phyloP scores from a whole-genome alignment of 139 green algal genomes.

The Raphidocelis subcapitata region DNA sequence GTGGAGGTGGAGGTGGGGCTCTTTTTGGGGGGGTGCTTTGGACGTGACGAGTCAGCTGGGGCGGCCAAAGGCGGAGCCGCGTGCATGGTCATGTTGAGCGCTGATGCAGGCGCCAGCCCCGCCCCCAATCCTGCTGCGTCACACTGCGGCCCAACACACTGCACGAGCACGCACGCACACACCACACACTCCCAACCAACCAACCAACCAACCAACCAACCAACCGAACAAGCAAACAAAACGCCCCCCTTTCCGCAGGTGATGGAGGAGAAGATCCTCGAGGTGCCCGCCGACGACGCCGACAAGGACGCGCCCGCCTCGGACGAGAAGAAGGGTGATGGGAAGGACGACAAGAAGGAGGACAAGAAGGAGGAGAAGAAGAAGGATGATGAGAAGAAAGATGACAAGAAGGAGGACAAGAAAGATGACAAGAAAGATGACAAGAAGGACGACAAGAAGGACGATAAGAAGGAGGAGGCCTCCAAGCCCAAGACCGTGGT shows the following conservation, averaged over 20 bases:
- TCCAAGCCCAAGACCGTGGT: constrained; percentile 28
- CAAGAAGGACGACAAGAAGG: constrained; percentile 18
- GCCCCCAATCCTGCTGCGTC: no score
- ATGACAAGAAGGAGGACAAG: constrained; percentile 16
- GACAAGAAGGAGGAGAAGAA: background rate
- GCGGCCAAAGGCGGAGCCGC: no score
- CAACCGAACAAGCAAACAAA: no score
- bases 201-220: background rate
- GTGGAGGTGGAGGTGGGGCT: constrained; percentile 30
- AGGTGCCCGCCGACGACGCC: constrained; percentile 31
- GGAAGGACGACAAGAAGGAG: background rate
- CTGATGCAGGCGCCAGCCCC: no score
- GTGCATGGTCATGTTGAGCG: no score
- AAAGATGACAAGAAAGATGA: constrained; percentile 12
- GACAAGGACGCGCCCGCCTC: background rate
- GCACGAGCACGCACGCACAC: background rate
- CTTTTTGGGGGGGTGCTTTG: no score
- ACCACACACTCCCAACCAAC: background rate
- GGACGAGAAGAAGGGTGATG: background rate
- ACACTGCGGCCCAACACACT: no score
- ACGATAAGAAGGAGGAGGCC: constrained; percentile 25
- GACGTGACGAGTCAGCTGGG: no score
- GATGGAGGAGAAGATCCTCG: constrained; percentile 48
- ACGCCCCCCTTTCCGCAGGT: constrained; percentile 10
- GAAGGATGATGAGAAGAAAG: constrained; percentile 6